Evolutionary conservation across 2,329 filamentous ascomycete species (phyloP).

Genomic region (Diplocarpon mali): DNA sequence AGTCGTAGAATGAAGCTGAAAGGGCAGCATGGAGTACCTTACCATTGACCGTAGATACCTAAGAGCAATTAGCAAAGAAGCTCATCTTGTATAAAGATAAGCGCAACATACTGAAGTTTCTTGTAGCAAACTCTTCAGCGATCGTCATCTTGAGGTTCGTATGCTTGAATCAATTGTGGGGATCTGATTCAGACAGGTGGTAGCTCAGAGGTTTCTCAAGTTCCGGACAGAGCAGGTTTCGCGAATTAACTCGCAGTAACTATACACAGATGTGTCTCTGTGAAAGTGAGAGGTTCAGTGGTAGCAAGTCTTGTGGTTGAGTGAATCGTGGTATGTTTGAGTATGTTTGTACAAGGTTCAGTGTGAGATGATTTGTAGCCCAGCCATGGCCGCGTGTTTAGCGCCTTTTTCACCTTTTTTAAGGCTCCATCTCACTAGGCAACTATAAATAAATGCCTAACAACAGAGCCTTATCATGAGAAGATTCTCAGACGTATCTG

Average conservation of each 20-base stretch:
- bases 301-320: background rate
- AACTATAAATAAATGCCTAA: no score
- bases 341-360: background rate
- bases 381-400: background rate
- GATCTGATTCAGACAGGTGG: slow-evolving; percentile 2
- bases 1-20: background rate
- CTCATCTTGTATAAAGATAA: background rate
- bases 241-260: background rate
- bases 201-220: slow-evolving; percentile 2
- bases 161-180: slow-evolving; percentile 11
- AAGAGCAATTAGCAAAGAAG: slow-evolving; percentile 17
- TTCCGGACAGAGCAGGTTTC: background rate
- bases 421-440: no score
- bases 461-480: no score
- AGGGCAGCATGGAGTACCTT: slow-evolving; percentile 28
- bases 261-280: background rate
- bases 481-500: no score
- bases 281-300: background rate
- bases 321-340: background rate
- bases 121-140: slow-evolving; percentile 60
- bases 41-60: slow-evolving; percentile 73
- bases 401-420: background rate
- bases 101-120: slow-evolving; percentile 59
- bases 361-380: no score
- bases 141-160: slow-evolving; percentile 48